Evolutionary conservation across 148 eudicot species (phyloP).

Genomic region (Simmondsia chinensis): DNA sequence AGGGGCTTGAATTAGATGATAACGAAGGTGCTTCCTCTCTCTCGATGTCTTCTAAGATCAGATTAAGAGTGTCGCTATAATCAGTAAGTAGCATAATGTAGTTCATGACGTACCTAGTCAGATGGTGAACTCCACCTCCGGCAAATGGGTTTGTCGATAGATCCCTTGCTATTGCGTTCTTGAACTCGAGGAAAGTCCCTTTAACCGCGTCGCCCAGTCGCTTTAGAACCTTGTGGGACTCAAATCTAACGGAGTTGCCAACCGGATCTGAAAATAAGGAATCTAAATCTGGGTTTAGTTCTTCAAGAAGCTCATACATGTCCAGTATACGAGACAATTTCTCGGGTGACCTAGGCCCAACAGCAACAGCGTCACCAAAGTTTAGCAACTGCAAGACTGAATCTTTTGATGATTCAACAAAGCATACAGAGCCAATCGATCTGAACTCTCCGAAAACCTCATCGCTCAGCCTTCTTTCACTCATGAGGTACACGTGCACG

Average conservation of each 20-base stretch:
- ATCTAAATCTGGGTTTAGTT: conserved; percentile 45
- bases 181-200: conserved; percentile 68
- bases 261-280: conserved; percentile 34
- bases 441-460: conserved; percentile 62
- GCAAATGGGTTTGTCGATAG: conserved; percentile 47
- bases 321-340: conserved; percentile 61
- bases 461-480: conserved; percentile 64
- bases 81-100: conserved; percentile 55
- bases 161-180: conserved; percentile 51
- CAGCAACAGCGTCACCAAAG: conserved; percentile 72
- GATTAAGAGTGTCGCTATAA: conserved; percentile 45
- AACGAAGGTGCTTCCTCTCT: conserved; percentile 20
- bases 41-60: conserved; percentile 45
- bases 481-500: conserved; percentile 62
- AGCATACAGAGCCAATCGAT: conserved; percentile 38
- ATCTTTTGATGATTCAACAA: conserved; percentile 58
- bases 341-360: conserved; percentile 71
- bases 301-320: conserved; percentile 62
- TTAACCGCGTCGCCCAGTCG: conserved; percentile 57
- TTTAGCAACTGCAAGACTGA: conserved; percentile 54
- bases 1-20: conserved; percentile 33
- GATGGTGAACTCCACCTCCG: conserved; percentile 64
- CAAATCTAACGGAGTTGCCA: conserved; percentile 35
- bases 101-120: conserved; percentile 78
- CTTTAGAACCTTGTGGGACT: conserved; percentile 43